Percentiles rank a stretch among this genome's conserved stretches.
Conservation (phyloP, 2,329 filamentous ascomycete genomes). For the Stagonosporopsis rhizophila region DNA sequence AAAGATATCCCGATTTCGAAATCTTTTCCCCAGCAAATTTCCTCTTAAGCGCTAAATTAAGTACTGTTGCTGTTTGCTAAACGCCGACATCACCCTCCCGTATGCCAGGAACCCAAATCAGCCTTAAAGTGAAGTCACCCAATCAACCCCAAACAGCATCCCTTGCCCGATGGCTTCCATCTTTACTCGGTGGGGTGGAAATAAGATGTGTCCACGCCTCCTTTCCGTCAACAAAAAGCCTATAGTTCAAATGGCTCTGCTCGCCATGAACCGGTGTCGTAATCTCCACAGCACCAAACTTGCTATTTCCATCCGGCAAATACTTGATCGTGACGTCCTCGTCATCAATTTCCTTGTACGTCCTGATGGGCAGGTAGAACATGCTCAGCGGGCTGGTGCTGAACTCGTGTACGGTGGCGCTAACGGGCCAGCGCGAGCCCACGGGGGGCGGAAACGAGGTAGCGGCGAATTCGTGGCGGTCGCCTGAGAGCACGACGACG, state of each 20-base stretch:
- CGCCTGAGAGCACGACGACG: slow-evolving; percentile 84
- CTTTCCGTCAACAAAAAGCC: slow-evolving; percentile 80
- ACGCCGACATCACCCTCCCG: background rate
- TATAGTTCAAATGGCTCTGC: slow-evolving; percentile 79
- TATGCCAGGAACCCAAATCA: background rate
- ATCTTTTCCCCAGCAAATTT: too few species aligned
- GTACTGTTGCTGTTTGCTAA: background rate
- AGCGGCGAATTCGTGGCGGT: slow-evolving; percentile 96
- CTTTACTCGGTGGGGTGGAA: slow-evolving; percentile 51
- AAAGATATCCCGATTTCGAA: slow-evolving; percentile 3
- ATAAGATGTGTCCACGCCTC: slow-evolving; percentile 73
- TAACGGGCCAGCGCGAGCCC: slow-evolving; percentile 61
- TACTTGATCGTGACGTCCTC: slow-evolving; percentile 89
- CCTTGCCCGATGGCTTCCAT: slow-evolving; percentile 51
- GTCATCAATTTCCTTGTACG: slow-evolving; percentile 80
- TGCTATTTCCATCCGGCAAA: slow-evolving; percentile 83
- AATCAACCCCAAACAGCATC: slow-evolving; percentile 55
- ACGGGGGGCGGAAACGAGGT: slow-evolving; percentile 74
- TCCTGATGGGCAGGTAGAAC: slow-evolving; percentile 86
- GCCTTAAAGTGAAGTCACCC: background rate
- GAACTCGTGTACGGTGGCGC: slow-evolving; percentile 77
- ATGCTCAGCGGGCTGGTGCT: slow-evolving; percentile 90
- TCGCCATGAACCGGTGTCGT: slow-evolving; percentile 68
- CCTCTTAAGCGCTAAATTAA: background rate
- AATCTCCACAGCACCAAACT: slow-evolving; percentile 86